Evolutionary conservation across 495 filamentous ascomycete genomes (phyloP).

Genomic region (Penicillium maclennaniae): DNA sequence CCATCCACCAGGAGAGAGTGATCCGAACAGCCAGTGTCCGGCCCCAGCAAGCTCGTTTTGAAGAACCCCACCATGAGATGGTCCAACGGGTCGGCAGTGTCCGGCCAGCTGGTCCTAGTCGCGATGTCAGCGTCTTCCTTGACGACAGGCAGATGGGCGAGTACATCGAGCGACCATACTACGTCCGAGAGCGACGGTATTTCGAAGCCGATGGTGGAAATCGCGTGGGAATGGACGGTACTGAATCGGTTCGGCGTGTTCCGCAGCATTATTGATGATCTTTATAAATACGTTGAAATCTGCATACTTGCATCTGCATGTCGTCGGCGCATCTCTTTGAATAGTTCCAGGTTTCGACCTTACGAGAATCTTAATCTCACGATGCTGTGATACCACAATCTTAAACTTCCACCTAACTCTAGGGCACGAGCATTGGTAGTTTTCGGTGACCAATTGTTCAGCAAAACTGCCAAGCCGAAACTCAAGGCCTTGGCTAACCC

Average conservation of each 20-base stretch:
- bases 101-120: slow-evolving; percentile 37
- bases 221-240: slow-evolving; percentile 28
- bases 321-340: not conserved
- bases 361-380: not conserved
- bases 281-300: not conserved
- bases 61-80: slow-evolving; percentile 41
- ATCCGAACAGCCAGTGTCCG: slow-evolving; percentile 56
- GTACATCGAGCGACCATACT: slow-evolving; percentile 43
- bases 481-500: too few species aligned
- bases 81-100: slow-evolving; percentile 49
- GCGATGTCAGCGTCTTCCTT: slow-evolving; percentile 39
- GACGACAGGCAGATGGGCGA: slow-evolving; percentile 38
- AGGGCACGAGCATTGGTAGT: too few species aligned
- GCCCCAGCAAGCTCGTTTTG: slow-evolving; percentile 53
- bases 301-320: not conserved
- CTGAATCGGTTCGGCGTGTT: slow-evolving; percentile 29
- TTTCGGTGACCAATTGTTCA: too few species aligned
- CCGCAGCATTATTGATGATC: slow-evolving; percentile 25
- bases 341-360: not conserved
- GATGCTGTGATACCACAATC: not conserved
- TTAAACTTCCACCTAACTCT: not conserved
- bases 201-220: slow-evolving; percentile 35
- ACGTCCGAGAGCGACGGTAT: slow-evolving; percentile 38
- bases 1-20: slow-evolving; percentile 50
- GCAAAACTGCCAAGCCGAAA: too few species aligned